Percentiles rank a stretch among this genome's conserved stretches.
phyloP scores from a whole-genome alignment of 352 stramenopile genomes.

The Plasmopara muralis region DNA sequence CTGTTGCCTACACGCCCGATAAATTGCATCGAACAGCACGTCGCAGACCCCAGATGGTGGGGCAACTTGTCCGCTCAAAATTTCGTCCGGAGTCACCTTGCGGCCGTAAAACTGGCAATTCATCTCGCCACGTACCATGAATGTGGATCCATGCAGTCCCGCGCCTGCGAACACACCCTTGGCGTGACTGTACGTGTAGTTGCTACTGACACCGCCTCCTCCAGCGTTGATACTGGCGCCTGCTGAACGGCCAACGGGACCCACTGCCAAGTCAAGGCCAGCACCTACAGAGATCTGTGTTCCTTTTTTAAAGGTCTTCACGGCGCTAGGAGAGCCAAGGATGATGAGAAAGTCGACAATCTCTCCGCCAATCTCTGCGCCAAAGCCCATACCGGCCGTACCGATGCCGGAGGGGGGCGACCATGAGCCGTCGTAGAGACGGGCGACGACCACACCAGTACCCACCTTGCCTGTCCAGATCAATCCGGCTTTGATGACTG shows the following conservation, averaged over 20 bases:
- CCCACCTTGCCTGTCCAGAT: conserved; percentile 83
- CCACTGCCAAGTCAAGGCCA: conserved; percentile 67
- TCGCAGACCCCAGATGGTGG: conserved; percentile 57
- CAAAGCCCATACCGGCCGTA: conserved; percentile 74
- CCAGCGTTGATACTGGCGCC: conserved; percentile 72
- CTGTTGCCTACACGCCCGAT: conserved; percentile 29
- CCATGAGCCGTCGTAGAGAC: conserved; percentile 78
- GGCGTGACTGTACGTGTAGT: conserved; percentile 83
- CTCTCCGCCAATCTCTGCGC: conserved; percentile 76
- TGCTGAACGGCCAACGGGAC: conserved; percentile 58
- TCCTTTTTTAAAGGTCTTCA: conserved; percentile 81
- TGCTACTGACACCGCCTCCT: conserved; percentile 69
- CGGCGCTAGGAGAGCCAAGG: conserved; percentile 55
- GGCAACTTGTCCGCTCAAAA: conserved; percentile 68
- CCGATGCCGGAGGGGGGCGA: conserved; percentile 78
- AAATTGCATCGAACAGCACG: conserved; percentile 63
- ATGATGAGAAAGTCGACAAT: conserved; percentile 89
- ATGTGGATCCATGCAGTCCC: conserved; percentile 75
- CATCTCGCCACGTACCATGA: conserved; percentile 79
- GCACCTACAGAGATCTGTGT: conserved; percentile 77
- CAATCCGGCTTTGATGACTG: conserved; percentile 78
- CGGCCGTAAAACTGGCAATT: conserved; percentile 81
- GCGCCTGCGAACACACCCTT: conserved; percentile 78
- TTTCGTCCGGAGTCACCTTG: conserved; percentile 74
- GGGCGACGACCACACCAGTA: conserved; percentile 73